Base-by-base conservation (phyloP, 2,329 filamentous ascomycete species). In the Pseudocercospora fijiensis region DNA sequence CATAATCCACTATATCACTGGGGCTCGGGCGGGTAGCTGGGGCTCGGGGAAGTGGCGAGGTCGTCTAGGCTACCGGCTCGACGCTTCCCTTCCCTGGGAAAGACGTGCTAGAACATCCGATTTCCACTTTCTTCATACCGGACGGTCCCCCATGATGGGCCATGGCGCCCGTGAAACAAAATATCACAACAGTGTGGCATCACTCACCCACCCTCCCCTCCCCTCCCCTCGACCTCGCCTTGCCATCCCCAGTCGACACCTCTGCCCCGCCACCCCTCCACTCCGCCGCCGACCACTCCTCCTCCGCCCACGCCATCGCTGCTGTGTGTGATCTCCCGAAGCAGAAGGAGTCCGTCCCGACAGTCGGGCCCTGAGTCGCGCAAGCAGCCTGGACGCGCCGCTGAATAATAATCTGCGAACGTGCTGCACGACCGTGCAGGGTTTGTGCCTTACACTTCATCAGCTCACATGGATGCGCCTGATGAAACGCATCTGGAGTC, bases 381-480 rank as follows among this genome's bases (percentile, higher is more conserved):
- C 28, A 30, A 60, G 26, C 57, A 30, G 62, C 61, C 61, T 53
- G 58, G 43, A 37, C 37, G 45, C 49, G 52, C 45, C 51, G 61
- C 57, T 67, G 65, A 65, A n/a, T n/a, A n/a, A n/a, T n/a, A n/a
- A 60, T 67, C 65, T 65, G 63, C 63, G 60, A 67, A 64, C 65
- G 27, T 57, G 62, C 67, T 67, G 63, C 63, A 65, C 27, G 53
- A 62, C 67, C 63, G 63, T 66, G 62, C 64, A 69, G 64, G 57
- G 47, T 67, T 53, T 53, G 27, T 30, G 58, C 60, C 58, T 43
- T 61, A 51, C n/a, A n/a, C n/a, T n/a, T n/a, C n/a, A 24, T 56
- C 60, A 28, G 49, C 56, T 64, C 64, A 67, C 68, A 70, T 70
- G 68, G 66, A 67, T 65, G 30, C 51, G 62, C 66, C 63, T 65